Evolutionary conservation across 1,284 basidiomycete genomes (phyloP).

Genomic region (Pholiota adiposa): DNA sequence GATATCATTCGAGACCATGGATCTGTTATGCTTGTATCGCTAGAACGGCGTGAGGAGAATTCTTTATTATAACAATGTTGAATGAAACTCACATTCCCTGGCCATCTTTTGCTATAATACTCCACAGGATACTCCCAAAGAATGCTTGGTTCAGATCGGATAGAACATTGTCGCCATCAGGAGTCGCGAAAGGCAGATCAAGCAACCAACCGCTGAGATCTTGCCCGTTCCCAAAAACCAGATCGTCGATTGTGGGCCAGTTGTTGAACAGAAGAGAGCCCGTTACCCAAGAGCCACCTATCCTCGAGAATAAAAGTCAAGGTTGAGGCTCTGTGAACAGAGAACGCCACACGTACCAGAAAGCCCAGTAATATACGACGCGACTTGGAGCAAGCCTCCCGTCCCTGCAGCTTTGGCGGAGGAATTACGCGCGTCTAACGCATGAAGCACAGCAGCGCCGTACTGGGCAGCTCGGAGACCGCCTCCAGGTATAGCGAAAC

Average conservation of each 20-base stretch:
- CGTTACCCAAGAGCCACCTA: conserved; percentile 71
- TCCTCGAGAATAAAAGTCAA: neutral
- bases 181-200: conserved; percentile 57
- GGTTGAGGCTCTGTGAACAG: neutral
- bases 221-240: conserved; percentile 57
- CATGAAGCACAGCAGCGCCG: conserved; percentile 60
- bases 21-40: conserved; percentile 66
- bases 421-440: conserved; percentile 61
- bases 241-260: conserved; percentile 53
- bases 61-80: neutral
- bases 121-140: conserved; percentile 62
- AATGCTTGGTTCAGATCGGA: conserved; percentile 56
- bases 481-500: conserved; percentile 62
- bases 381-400: conserved; percentile 67
- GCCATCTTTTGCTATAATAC: conserved; percentile 58
- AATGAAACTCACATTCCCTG: conserved; percentile 49
- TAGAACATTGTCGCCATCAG: conserved; percentile 50
- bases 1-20: conserved; percentile 66
- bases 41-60: conserved; percentile 25
- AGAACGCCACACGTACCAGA: conserved; percentile 48
- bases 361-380: conserved; percentile 63
- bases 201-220: conserved; percentile 60
- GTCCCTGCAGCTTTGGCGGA: conserved; percentile 59
- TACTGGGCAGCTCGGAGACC: conserved; percentile 64
- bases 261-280: conserved; percentile 62